These are phyloP conservation scores for Neonectria coccinea DNA, from an alignment of 2,329 filamentous ascomycete genomes.

Conservation along the genomic window DNA sequence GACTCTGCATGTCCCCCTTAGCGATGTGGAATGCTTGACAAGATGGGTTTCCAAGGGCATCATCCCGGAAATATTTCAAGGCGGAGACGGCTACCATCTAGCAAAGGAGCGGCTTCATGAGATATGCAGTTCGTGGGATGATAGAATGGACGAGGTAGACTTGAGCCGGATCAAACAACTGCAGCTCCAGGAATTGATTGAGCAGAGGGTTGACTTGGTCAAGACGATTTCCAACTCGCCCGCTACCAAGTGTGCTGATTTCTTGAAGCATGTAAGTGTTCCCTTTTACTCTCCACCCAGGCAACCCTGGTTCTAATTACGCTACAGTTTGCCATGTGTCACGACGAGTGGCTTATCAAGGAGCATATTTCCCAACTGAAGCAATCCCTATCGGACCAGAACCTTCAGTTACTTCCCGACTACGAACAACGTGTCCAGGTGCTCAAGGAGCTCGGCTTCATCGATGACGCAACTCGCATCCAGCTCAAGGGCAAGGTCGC, in stretches of 20 bases:
- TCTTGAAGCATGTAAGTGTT: conserved; percentile 86
- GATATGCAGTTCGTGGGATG: conserved; percentile 80
- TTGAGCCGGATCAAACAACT: conserved; percentile 86
- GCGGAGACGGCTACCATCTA: conserved; percentile 59
- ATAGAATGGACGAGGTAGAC: conserved; percentile 86
- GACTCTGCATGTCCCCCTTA: conserved; percentile 76
- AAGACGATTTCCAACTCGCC: conserved; percentile 71
- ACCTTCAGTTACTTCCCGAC: conserved; percentile 93
- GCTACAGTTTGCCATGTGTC: conserved; percentile 88
- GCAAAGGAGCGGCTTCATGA: conserved; percentile 77
- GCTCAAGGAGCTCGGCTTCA: conserved; percentile 89
- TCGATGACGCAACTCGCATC: conserved; percentile 87
- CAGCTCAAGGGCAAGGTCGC: conserved; percentile 98
- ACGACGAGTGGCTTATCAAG: conserved; percentile 96
- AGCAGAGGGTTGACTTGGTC: conserved; percentile 75
- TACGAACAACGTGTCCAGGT: conserved; percentile 96
- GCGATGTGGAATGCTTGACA: conserved; percentile 87
- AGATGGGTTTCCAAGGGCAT: conserved; percentile 71
- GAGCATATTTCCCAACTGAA: conserved; percentile 91
- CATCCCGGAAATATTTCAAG: conserved; percentile 68
- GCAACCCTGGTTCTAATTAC: conserved; percentile 48
- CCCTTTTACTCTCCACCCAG: not conserved
- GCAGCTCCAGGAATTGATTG: conserved; percentile 81
- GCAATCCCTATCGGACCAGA: conserved; percentile 93
- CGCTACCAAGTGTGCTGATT: conserved; percentile 78